Base-by-base conservation (phyloP, 768 basidiomycete species). In the Boletales sp. region DNA sequence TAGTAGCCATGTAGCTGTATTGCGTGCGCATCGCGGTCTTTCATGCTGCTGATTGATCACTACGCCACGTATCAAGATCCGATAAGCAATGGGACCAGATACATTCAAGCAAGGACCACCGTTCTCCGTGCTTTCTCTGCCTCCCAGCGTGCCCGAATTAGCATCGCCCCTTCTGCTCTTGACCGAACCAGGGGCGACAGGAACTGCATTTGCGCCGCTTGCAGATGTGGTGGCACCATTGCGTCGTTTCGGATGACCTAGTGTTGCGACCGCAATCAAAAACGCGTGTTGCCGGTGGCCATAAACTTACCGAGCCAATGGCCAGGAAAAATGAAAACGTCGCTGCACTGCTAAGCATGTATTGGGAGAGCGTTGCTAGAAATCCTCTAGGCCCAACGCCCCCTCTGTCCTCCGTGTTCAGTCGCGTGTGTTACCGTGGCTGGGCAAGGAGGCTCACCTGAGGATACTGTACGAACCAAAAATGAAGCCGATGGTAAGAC, bases 261-360 rank as follows among this genome's bases (percentile, higher is more conserved):
- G 38, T 43, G 31, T 14, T 19, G 46, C 47, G 37, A 46, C 37
- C 18, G 18, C n/a, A 46, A 52, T 27, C 24, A 27, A 27, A 27
- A 27, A 27, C 24, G 48, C 45, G 46, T 24, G 27, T 9, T 18
- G 15, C 3, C 15, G 32, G 27, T 44, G 35, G 35, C 27, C 51
- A 21, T 35, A 5, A 18, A 63, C 83, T 61, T 63, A 94, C 93
- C 29, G 93, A 93, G 63, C 92, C 89, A 62, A 97, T 90, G 36
- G 92, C 82, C 53, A 98, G 84, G 84, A 98, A 98, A 75, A 97
- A 97, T 3, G 86, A 87, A 69, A 99, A 98, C 0, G 95, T 97
- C 8, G 94, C 94, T 6, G 91, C 95, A 60, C 95, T 98, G 62
- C 90, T 91, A 27, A 97, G 81, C 97, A 99, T 99, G 69, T 97